phyloP scores from a whole-genome alignment of 1,139 yeast species.

The Geotrichum klebahnii region DNA sequence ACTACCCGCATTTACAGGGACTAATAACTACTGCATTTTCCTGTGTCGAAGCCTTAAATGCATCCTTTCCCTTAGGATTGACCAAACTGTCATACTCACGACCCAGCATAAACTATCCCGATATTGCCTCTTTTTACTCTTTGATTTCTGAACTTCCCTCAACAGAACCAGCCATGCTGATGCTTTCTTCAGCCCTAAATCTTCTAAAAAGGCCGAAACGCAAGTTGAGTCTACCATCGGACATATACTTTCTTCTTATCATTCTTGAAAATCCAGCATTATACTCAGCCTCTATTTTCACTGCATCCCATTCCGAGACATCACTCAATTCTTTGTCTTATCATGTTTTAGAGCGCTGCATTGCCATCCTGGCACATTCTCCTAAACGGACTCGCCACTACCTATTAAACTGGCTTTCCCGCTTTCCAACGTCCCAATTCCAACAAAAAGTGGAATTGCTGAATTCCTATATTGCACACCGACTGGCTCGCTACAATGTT shows the following conservation, averaged over 20 bases:
- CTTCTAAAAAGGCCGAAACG: slow-evolving; percentile 33
- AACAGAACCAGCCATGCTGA: slow-evolving; percentile 24
- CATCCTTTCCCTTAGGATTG: slow-evolving; percentile 30
- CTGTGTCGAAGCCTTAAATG: slow-evolving; percentile 30
- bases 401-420: slow-evolving; percentile 57
- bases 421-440: slow-evolving; percentile 34
- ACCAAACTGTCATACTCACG: slow-evolving; percentile 31
- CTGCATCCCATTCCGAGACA: slow-evolving; percentile 17
- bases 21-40: slow-evolving; percentile 27
- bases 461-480: slow-evolving; percentile 41
- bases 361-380: slow-evolving; percentile 61
- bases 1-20: slow-evolving; percentile 21
- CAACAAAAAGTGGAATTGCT: slow-evolving; percentile 37
- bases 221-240: slow-evolving; percentile 27
- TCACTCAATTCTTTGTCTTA: slow-evolving; percentile 40
- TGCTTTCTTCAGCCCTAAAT: slow-evolving; percentile 27
- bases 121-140: slow-evolving; percentile 30
- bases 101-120: slow-evolving; percentile 31
- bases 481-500: slow-evolving; percentile 32
- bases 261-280: slow-evolving; percentile 37
- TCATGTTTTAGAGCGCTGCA: slow-evolving; percentile 59
- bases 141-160: slow-evolving; percentile 24
- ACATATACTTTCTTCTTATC: slow-evolving; percentile 34
- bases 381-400: slow-evolving; percentile 45
- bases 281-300: slow-evolving; percentile 28